Base-by-base conservation (phyloP, 805 yeast genomes). In the Kuraishia molischiana region DNA sequence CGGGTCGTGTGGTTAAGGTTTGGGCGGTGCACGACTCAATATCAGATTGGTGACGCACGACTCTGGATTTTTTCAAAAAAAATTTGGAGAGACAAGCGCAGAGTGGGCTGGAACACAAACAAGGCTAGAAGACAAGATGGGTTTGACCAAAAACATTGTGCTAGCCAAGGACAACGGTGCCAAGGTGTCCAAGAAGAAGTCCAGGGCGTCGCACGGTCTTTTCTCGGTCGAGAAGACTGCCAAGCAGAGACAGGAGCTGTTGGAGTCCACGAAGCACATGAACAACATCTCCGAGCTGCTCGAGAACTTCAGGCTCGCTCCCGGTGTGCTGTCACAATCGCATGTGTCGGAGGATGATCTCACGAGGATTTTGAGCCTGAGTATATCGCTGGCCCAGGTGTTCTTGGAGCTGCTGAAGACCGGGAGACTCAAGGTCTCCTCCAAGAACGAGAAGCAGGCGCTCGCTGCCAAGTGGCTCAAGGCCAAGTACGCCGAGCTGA, bases 391-490 rank as follows among this genome's bases (percentile, higher is more conserved):
- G 29, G 62, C 57, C 43, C 61, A 67, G 44, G 50, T 67, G 8
- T 82, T 80, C 51, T 72, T 70, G 39, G 51, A 57, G 28, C 53
- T 79, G 21, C 58, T 73, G 29, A 56, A 64, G 33, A 55, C 64
- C 3, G 69, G 68, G 0, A 51, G 56, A 15, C 51, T 80, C 30
- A 56, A 53, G 44, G 48, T 48, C 19, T 54, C 57, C 11, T 50
- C 44, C 4, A 50, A 50, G 20, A 37, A 67, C 32, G 77, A 69
- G 26, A 69, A 72, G 39, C 66, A 67, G 42, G 56, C 60, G 14
- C 47, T 67, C 6, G 69, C 79, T n/a, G 69, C 69, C 24, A 64
- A 67, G 45, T 84, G 95, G 90, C 54, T 85, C 29, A 63, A 64
- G 39, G 67, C 71, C 35, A 67, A 71, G 39, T 83, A 83, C 58